phyloP scores from a whole-genome alignment of 225 moss, liverwort and hornwort species.

The Climacium dendroides region DNA sequence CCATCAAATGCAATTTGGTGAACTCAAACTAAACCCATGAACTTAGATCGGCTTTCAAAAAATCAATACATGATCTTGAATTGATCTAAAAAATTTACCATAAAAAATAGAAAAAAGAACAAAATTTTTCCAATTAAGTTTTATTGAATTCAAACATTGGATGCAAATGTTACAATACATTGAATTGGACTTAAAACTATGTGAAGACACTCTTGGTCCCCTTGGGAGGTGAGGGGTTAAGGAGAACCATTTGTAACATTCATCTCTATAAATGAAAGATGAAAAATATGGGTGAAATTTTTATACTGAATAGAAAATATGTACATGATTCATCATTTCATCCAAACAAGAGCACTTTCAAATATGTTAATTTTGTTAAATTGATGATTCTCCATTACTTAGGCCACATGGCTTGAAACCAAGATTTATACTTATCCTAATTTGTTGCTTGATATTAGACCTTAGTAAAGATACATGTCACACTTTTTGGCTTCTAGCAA shows the following conservation, averaged over 20 bases:
- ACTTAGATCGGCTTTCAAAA: too few species aligned
- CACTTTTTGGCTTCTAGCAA: not conserved
- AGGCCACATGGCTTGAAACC: fast-evolving
- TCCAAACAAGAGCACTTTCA: not conserved
- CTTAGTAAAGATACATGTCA: not conserved
- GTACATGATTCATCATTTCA: not conserved
- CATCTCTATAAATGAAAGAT: not conserved
- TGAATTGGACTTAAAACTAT: too few species aligned
- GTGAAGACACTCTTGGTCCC: too few species aligned
- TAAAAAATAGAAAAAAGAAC: too few species aligned
- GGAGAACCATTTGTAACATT: not conserved
- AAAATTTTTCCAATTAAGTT: too few species aligned
- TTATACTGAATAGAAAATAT: not conserved
- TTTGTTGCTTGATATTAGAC: not conserved
- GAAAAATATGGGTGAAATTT: not conserved
- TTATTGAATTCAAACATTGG: too few species aligned
- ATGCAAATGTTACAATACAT: too few species aligned
- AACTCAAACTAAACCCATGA: too few species aligned
- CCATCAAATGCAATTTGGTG: too few species aligned
- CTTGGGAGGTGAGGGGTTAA: too few species aligned
- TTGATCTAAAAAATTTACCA: too few species aligned
- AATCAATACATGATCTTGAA: too few species aligned
- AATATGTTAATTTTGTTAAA: not conserved
- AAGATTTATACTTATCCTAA: not conserved
- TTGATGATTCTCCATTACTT: not conserved